These are phyloP conservation scores for Xeromyces bisporus DNA, from an alignment of 495 filamentous ascomycete genomes.

Conservation along the genomic window DNA sequence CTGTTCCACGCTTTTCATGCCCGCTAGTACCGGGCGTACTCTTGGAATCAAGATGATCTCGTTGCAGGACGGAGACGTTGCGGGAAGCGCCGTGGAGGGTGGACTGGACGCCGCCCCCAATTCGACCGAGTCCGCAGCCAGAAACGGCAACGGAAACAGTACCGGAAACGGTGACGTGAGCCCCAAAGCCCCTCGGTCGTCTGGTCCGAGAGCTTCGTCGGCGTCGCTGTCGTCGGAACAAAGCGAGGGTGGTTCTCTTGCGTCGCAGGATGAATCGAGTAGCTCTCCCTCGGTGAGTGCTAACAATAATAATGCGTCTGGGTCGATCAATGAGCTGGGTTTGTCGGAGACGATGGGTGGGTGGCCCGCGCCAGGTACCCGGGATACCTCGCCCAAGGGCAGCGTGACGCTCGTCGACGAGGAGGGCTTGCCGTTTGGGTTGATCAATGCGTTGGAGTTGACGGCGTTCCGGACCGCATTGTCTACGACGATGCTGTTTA, in stretches of 20 bases:
- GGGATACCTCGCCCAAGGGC: slow-evolving; percentile 53
- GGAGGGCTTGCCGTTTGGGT: slow-evolving; percentile 51
- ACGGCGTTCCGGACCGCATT: slow-evolving; percentile 92
- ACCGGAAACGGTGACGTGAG: slow-evolving; percentile 6
- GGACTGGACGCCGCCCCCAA: no score
- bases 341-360: slow-evolving; percentile 19
- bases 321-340: slow-evolving; percentile 19
- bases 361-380: slow-evolving; percentile 23
- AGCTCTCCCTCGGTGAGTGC: slow-evolving; percentile 12
- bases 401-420: slow-evolving; percentile 58
- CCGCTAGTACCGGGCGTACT: slow-evolving; percentile 43
- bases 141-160: no score
- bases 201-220: slow-evolving; percentile 13
- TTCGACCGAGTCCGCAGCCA: slow-evolving; percentile 2
- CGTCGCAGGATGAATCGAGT: slow-evolving; percentile 17
- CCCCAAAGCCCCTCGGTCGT: slow-evolving; percentile 4
- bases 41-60: slow-evolving; percentile 51
- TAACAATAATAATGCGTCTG: slow-evolving; percentile 16
- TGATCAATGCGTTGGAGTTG: slow-evolving; percentile 71
- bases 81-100: slow-evolving; percentile 19
- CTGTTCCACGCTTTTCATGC: slow-evolving; percentile 84
- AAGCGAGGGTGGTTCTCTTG: slow-evolving; percentile 23
- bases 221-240: slow-evolving; percentile 23
- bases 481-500: slow-evolving; percentile 56
- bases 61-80: slow-evolving; percentile 18